Base-by-base conservation (phyloP, 768 basidiomycete genomes). In the Serendipita sp. region DNA sequence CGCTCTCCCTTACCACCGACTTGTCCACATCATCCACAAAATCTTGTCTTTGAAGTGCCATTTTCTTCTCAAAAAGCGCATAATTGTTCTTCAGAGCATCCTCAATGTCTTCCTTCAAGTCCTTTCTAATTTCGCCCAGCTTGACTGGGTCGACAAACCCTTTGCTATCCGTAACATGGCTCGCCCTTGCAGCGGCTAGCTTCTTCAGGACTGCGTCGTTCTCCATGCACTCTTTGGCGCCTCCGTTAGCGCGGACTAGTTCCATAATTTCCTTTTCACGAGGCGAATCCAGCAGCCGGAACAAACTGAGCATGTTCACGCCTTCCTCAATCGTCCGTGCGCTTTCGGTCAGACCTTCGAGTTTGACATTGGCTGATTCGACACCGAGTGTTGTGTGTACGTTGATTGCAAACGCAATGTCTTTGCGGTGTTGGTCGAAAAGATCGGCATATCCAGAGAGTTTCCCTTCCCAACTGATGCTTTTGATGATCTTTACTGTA, bases 231-330 rank as follows among this genome's bases (percentile, higher is more conserved):
- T 70, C 72, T 37, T 73, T 65, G 0, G 66, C 73, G 0, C 78
- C 78, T 2, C 78, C 78, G 37, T 77, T 71, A 5, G 72, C 68
- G 11, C 74, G 70, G n/a, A 80, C 73, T 62, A 78, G 75, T 43
- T 72, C 70, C 3, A 70, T 66, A 1, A 78, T 63, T 37, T 78
- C 76, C 48, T 70, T 70, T 63, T 79, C 77, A 6, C 75, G 72
- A 0, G 76, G 74, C 0, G 77, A 73, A 27, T 78, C 74, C 6
- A 78, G 67, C 46, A 72, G 72, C 13, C 73, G 70, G 27, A 64
- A 55, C 27, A 64, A 29, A 10, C 36, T 63, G 48, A 60, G 31
- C 64, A 64, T 70, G 69, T 43, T 13, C 40, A 40, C 13, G 40
- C 40, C 40, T 5, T 64, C 37, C 18, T 68, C 66, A 11, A 69